Base-by-base conservation (phyloP, 2,329 filamentous ascomycete genomes). In the Fusarium multiceps region DNA sequence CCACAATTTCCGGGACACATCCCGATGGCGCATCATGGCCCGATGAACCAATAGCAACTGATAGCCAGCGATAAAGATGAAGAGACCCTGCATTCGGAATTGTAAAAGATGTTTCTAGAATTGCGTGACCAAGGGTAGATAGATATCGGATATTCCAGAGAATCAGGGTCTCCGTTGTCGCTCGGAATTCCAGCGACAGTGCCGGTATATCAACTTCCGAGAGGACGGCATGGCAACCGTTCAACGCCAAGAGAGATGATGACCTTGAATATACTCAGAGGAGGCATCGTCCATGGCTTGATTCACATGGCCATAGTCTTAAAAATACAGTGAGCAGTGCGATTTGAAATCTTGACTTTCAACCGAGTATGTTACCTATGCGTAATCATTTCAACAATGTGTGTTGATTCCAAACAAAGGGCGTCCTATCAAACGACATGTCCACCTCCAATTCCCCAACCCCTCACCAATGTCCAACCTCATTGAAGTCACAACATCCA, bases 1-100 rank as follows among this genome's bases (percentile, higher is more conserved):
- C 18, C 49, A 41, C 41, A 37, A 41, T 42, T 46, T 18, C 49
- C 62, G 67, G 67, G 28, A 63, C n/a, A 3, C 27, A 27, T 63
- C 42, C 66, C 67, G 67, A 64, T 48, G 49, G 62, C 42, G 59
- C 32, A 34, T 45, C 23, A 25, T 32, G 12, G 6, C 28, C 12
- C 12, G 46, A 34, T 28, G 23, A 20, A 42, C 50, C 50, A 58
- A 58, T 64, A n/a, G 20, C 27, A 53, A n/a, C 7, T 27, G 13
- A 41, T 23, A 21, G 28, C 25, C 6, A 37, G 37, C 18, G 34
- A 42, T 42, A 63, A 23, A 37, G 18, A 47, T 20, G 23, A 50
- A 37, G 48, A 56, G 54, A 16, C 49, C 49, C 49, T 53, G 49
- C 13, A 28, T 27, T 28, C 34, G 34, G 23, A 37, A 55, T 48